Base-by-base conservation (phyloP, 1,139 yeast genomes). In the Hemisphaericaspora lyxosophila region DNA sequence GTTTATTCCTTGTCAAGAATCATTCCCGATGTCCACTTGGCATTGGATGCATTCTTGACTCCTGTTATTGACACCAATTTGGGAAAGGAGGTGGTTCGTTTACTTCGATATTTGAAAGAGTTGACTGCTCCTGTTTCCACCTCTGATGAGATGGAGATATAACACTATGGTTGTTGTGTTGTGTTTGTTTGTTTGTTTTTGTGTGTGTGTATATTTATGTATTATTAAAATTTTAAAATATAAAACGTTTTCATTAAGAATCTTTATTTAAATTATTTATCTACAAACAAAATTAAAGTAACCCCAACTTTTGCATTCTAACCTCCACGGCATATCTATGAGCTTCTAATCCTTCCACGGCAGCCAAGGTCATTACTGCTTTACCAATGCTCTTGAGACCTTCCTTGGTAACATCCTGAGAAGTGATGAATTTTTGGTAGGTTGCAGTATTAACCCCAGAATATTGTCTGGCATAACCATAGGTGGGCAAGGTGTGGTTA, bases 321-420 rank as follows among this genome's bases (percentile, higher is more conserved):
- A 92, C 83, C 61, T 88, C 88, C 36, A 90, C 96, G 7, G 98
- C 98, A 57, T 89, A 86, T 64, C 97, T 80, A 70, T 92, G 98
- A 9, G 92, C 98, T 61, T 90, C 97, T 44, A 92, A 75, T 2
- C 99, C 98, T 67, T 92, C 98, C 32, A 89, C 94, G 34, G 81
- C 89, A n/a, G 99, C 98, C 48, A 92, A 77, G 20, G 89, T 81
- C 95, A 92, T 92, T 14, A 94, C 97, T 1, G 97, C 97, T 51
- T 80, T 82, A 24, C 98, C 98, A 47, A 92, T 90, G 53, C 82
- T 82, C 59, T 78, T 70, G 52, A 92, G 73, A 15, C 99, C 99
- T 58, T 83, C 78, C 44, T 85, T 80, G 3, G 89, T 83, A 15
- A 92, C 86, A 55, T 85, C 88, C 67, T 92, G 98, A 14, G 96